phyloP scores from a whole-genome alignment of 176 grass and related monocot genomes.

The Carex kokanica region DNA sequence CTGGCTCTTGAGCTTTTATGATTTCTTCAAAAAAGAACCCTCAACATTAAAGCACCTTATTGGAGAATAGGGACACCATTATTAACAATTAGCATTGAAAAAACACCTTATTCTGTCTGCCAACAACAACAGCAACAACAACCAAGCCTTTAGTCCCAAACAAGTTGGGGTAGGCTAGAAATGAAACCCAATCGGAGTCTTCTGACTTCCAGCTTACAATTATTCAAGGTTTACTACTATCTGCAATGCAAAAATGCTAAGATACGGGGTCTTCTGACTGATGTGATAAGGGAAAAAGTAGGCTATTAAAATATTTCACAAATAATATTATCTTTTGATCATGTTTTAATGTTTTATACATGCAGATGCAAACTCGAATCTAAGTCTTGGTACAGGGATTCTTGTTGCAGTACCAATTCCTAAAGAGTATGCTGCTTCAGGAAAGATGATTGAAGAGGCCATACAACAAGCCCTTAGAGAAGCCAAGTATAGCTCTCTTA shows the following conservation, averaged over 20 bases:
- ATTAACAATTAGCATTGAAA: background rate
- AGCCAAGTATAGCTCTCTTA: slow-evolving; percentile 50
- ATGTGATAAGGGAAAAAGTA: background rate
- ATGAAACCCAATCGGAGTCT: background rate
- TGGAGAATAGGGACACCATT: background rate
- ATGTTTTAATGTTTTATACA: background rate
- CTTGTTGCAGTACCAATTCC: slow-evolving; percentile 85
- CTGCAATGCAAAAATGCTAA: background rate
- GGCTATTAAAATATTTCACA: background rate
- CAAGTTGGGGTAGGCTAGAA: too few species aligned
- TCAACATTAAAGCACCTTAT: background rate
- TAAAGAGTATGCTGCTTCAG: slow-evolving; percentile 63
- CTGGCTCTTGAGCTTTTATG: background rate
- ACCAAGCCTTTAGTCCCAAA: too few species aligned
- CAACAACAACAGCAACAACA: background rate
- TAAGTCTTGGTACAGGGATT: slow-evolving; percentile 68
- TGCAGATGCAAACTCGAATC: slow-evolving; percentile 69
- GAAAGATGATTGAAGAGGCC: slow-evolving; percentile 75
- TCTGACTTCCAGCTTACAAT: background rate
- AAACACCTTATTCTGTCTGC: background rate
- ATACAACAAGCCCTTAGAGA: slow-evolving; percentile 84
- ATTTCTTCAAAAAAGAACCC: background rate
- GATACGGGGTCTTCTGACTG: background rate
- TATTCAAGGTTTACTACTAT: background rate
- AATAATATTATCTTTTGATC: background rate